These are phyloP conservation scores for Sclerotinia sclerotiorum DNA, from an alignment of 2,329 filamentous ascomycete species.

Conservation along the genomic window DNA sequence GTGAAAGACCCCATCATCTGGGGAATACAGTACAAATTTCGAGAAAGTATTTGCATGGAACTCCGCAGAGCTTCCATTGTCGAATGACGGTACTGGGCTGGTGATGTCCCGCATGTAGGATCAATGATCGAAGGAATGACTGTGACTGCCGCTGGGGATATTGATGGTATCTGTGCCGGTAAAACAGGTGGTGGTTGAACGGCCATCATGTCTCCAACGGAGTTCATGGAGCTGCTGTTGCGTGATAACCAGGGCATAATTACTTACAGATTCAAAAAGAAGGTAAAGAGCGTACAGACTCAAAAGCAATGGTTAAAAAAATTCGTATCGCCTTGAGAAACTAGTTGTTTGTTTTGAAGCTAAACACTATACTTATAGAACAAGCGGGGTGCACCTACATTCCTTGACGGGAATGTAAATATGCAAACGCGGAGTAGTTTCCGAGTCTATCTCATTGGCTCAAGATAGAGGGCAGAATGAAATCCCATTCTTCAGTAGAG, in stretches of 20 bases:
- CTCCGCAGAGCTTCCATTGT: conserved; percentile 5
- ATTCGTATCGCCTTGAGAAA: neutral
- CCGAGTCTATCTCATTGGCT: conserved; percentile 2
- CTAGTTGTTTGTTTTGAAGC: neutral
- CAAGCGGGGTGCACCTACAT: conserved; percentile 4
- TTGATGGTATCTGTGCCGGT: neutral
- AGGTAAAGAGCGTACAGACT: neutral
- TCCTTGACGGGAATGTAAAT: conserved; percentile 24
- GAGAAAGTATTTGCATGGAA: conserved; percentile 24
- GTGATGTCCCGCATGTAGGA: conserved; percentile 28
- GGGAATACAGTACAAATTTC: conserved; percentile 24
- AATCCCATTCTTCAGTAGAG: conserved; percentile 8
- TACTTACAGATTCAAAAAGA: neutral
- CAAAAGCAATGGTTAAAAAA: neutral
- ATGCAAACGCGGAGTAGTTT: conserved; percentile 6
- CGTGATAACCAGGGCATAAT: conserved; percentile 26
- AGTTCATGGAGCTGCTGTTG: conserved; percentile 2
- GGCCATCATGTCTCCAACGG: conserved; percentile 17
- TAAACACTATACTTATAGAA: conserved; percentile 19
- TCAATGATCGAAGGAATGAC: conserved; percentile 30
- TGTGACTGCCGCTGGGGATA: conserved; percentile 15
- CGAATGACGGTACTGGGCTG: conserved; percentile 21
- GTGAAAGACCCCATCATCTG: conserved; percentile 22
- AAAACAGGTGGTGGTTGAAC: neutral
- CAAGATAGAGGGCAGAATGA: neutral